Conservation (phyloP, 768 basidiomycete species). For the Pleurotus eryngii region DNA sequence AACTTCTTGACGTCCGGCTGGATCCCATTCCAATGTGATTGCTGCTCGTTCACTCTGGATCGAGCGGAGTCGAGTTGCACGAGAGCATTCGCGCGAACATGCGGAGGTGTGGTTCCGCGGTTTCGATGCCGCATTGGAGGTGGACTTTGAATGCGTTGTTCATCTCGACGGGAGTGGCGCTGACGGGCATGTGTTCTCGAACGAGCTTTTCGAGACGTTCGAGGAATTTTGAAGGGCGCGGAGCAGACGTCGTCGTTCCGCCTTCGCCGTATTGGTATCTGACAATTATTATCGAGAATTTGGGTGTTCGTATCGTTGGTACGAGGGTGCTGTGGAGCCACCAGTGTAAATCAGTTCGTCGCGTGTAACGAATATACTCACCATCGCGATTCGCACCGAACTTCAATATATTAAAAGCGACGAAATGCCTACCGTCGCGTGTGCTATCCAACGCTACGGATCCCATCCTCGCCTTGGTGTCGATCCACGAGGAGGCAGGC, state of each 20-base stretch:
- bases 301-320: slow-evolving; percentile 17
- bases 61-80: slow-evolving; percentile 14
- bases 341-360: too few relatives aligned
- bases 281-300: slow-evolving; percentile 14
- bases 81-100: slow-evolving; percentile 20
- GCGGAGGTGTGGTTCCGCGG: slow-evolving; percentile 14
- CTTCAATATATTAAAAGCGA: not conserved
- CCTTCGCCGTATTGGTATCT: slow-evolving; percentile 18
- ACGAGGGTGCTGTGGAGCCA: slow-evolving; percentile 11
- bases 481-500: slow-evolving; percentile 13
- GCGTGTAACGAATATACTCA: not conserved
- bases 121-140: slow-evolving; percentile 11
- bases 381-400: slow-evolving; percentile 13
- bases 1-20: slow-evolving; percentile 10
- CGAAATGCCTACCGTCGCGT: slow-evolving; percentile 10
- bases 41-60: slow-evolving; percentile 11
- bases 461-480: slow-evolving; percentile 16
- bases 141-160: slow-evolving; percentile 14
- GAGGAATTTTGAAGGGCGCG: slow-evolving; percentile 14
- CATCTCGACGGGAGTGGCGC: slow-evolving; percentile 8
- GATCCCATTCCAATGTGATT: slow-evolving; percentile 18
- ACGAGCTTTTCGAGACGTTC: slow-evolving; percentile 13
- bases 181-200: slow-evolving; percentile 10
- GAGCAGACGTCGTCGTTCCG: not conserved
- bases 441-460: slow-evolving; percentile 16